Base-by-base conservation (phyloP, 2,329 filamentous ascomycete genomes). In the Talaromyces sp. region DNA sequence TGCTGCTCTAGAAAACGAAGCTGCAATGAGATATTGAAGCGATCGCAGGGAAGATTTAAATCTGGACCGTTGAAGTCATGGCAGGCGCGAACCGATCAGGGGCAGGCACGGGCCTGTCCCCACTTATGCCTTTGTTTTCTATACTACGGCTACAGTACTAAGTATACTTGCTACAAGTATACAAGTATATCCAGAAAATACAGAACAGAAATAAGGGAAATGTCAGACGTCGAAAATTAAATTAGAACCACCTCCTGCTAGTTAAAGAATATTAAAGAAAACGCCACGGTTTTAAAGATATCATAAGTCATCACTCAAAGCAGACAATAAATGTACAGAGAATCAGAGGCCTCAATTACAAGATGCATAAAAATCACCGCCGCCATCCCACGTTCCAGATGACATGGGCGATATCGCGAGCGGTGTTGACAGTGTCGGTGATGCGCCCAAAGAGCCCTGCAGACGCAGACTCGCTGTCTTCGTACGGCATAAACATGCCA, bases 401-500 rank as follows among this genome's bases (percentile, higher is more conserved):
- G 8, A 87, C 85, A 70, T 86, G 83, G 7, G 83, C 84, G 64
- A 87, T 87, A 65, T 87, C 85, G 61, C 79, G 78, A 41, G 85
- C 84, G 1, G 85, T 87, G 68, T 87, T 87, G 62, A 87, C 82
- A 6, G 90, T 93, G 76, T 95, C 90, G 71, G 92, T 86, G 55
- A 95, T 87, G 68, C 88, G 86, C 62, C 90, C 89, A 69, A 95
- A 84, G 59, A 95, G 81, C 53, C 88, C 88, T 56, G 82, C 80
- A 68, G 79, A 84, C 62, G 81, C 75, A 8, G 77, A 75, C 65
- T 91, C 89, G 62, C 86, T 86, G 66, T 92, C 88, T 66, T 92
- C 89, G 67, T 88, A 89, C 8, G 91, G 90, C 89, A 95, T 92
- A 68, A 96, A 89, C 90, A 96, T 95, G 66, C 91, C 92, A 43